Base-by-base conservation (phyloP, 768 basidiomycete species). In the Sporobolomyces pararoseus region DNA sequence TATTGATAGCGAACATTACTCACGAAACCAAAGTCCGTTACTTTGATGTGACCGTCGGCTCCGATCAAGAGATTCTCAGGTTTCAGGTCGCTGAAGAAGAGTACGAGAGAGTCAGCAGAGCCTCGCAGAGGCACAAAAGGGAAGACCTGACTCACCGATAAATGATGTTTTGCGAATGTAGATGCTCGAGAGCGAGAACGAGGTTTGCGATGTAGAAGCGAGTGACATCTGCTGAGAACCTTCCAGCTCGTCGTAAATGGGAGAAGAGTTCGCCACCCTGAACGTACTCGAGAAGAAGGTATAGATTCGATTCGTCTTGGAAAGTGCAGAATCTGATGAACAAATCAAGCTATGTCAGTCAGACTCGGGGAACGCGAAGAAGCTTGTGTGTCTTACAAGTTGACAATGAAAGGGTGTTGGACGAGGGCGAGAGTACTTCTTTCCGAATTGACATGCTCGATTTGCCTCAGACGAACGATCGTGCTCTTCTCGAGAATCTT, bases 11-110 rank as follows among this genome's bases (percentile, higher is more conserved):
- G n/a, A n/a, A n/a, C n/a, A n/a, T n/a, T n/a, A n/a, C 63, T 27
- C 47, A 51, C 70, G 78, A 98, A 97, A 7, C 95, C 95, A 79
- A 97, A 99, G 81, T 99, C 96, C 27, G 94, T 95, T 68, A 98
- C 86, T 39, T 91, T 89, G 72, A 95, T 85, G 78, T 98, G 97
- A 7, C 96, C 96, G 1, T 46, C 86, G 27, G 89, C 86, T 78
- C 96, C 96, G 62, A 99, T 83, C 46, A 99, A 85, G n/a, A 99
- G 86, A 77, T 99, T 99, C 80, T 99, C 96, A 21, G 96, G 96
- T 80, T 99, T 98, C 75, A 99, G 85, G 80, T 98, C 95, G 51
- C 95, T 91, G 44, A 34, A 35, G 12, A n/a, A 17, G 29, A 47
- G 44, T 17, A 16, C 5, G 16, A 39, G 9, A 4, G 37, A 14